A percentile compares a stretch with the other conserved stretches of the same genome.
phyloP scores from a whole-genome alignment of 2,329 filamentous ascomycete genomes.

The Zopfia rhizophila region DNA sequence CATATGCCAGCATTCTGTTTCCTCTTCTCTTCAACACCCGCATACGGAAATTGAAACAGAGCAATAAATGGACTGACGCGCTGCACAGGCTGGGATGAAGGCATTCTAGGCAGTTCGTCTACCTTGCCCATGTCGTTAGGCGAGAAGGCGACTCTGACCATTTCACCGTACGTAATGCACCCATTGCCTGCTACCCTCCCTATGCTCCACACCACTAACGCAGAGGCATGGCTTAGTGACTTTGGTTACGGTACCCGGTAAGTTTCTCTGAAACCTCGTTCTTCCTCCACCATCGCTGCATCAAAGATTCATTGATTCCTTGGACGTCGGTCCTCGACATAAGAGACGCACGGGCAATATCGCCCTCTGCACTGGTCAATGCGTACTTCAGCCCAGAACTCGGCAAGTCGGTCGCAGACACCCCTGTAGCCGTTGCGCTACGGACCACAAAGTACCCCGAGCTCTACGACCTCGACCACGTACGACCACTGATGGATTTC shows the following conservation, averaged over 20 bases:
- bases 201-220: constrained; percentile 27
- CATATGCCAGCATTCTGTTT: constrained; percentile 14
- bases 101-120: constrained; percentile 65
- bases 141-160: constrained; percentile 87
- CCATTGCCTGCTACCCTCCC: constrained; percentile 20
- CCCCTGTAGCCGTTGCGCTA: constrained; percentile 5
- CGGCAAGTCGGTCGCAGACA: constrained; percentile 11
- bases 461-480: constrained; percentile 14
- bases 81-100: constrained; percentile 68
- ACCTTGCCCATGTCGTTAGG: constrained; percentile 79
- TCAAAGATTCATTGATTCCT: constrained; percentile 9
- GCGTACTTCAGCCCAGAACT: constrained; percentile 3
- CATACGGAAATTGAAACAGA: constrained; percentile 5
- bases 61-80: constrained; percentile 29
- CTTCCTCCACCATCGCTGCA: constrained; percentile 10
- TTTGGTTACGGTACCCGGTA: constrained; percentile 51
- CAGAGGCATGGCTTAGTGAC: constrained; percentile 35
- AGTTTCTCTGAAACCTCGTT: constrained; percentile 27
- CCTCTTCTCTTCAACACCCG: not conserved
- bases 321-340: constrained; percentile 4
- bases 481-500: constrained; percentile 8
- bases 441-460: constrained; percentile 17
- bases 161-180: constrained; percentile 70
- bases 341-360: constrained; percentile 10
- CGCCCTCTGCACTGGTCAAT: constrained; percentile 7